Evolutionary conservation across 495 filamentous ascomycete genomes (phyloP).

Genomic region (Usnea hakonensis): DNA sequence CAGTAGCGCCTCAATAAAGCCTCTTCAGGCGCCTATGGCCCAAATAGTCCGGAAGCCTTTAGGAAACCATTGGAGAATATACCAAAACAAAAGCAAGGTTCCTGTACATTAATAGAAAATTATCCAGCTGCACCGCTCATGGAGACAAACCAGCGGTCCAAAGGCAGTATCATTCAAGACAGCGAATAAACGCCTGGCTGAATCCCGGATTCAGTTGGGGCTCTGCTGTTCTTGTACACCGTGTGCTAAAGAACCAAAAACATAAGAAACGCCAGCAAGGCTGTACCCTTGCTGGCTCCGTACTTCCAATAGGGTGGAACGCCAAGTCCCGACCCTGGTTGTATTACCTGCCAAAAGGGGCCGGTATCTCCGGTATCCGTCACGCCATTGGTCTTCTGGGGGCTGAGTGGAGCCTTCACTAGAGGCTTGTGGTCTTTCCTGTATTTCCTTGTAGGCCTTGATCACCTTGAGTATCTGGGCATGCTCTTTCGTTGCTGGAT

Average conservation of each 20-base stretch:
- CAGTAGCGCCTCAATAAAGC: background rate
- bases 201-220: background rate
- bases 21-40: constrained; percentile 2
- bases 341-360: background rate
- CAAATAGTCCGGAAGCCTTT: constrained; percentile 1
- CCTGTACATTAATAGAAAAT: background rate
- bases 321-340: background rate
- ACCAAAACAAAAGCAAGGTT: constrained; percentile 3
- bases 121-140: background rate
- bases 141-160: background rate
- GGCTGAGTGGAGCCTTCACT: background rate
- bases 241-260: background rate
- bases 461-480: constrained; percentile 9
- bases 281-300: background rate
- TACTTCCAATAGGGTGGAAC: background rate
- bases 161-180: background rate
- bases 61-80: background rate
- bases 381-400: background rate
- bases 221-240: background rate
- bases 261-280: background rate
- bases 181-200: background rate
- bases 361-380: background rate
- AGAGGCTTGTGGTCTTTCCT: background rate
- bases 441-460: background rate
- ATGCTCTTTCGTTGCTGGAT: constrained; percentile 56